Evolutionary conservation across 371 early-diverging fungal species (phyloP), one percentile per base, ranked within the genome.

Genomic region (Choanephora cucurbitarum): DNA sequence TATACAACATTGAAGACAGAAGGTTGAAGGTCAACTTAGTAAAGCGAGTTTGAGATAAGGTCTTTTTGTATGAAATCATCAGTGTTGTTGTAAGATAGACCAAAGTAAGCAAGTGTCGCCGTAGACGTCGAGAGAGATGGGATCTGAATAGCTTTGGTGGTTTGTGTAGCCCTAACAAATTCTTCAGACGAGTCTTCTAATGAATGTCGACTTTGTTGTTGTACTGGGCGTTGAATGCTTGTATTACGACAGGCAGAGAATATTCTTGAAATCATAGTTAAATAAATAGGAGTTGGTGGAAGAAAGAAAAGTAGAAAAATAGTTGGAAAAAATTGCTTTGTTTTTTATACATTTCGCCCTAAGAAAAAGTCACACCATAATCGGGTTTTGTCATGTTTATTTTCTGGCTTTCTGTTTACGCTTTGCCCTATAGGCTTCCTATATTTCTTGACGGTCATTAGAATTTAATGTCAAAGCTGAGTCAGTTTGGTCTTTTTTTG

Each of bases 11-110:
- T 68, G 69, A 54, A 42, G 31, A 32, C 39, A n/a, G 3, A 28
- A 28, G 7, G 28, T 28, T 5, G 5, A 28, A 28, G 28, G 7
- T 3, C 28, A 3, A 28, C 3, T 7, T 46, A 70, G 17, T 37
- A 58, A 56, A 59, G 60, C 15, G 68, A 65, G 41, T 48, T 50
- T 21, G 69, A 65, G 13, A 70, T 60, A 7, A 73, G 51, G 33
- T 73, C 74, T 33, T 66, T 64, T 55, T 69, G 71, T 2, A 74
- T 64, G 42, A 65, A 73, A 47, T 73, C 74, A 42, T 73, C 74
- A 34, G 68, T 55, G 17, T 57, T 58, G 18, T 70, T 67, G 11
- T 47, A 42, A 5, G 68, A 67, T 45, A 73, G 41, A 24, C 70
- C 70, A 49, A 64, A 67, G 28, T 56, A 41, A 22, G 64, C 52